These are phyloP conservation scores for Eucommia ulmoides DNA, from an alignment of 257 asterid species.

Conservation along the genomic window DNA sequence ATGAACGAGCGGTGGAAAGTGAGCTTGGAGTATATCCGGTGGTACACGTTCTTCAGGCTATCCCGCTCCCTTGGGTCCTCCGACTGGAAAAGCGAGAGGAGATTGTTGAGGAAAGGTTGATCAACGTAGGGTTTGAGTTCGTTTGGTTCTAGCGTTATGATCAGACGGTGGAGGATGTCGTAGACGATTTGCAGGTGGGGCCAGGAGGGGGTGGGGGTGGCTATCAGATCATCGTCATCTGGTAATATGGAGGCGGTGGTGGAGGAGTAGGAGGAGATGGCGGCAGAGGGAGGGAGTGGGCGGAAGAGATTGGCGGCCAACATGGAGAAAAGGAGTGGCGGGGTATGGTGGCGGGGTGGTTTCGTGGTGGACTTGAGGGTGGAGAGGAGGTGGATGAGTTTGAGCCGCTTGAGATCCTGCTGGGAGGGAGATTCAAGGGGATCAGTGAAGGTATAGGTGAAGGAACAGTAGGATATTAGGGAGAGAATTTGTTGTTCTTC, in stretches of 20 bases:
- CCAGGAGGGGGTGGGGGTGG: constrained; percentile 46
- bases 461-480: constrained; percentile 42
- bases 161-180: constrained; percentile 46
- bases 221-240: constrained; percentile 48
- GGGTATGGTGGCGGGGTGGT: constrained; percentile 17
- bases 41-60: constrained; percentile 51
- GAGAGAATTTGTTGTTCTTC: constrained; percentile 24
- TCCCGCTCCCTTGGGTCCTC: constrained; percentile 72
- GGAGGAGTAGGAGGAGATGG: constrained; percentile 2
- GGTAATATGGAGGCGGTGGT: constrained; percentile 24
- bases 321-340: constrained; percentile 47
- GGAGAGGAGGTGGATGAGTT: constrained; percentile 42
- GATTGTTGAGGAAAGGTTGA: constrained; percentile 33
- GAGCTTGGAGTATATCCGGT: constrained; percentile 46
- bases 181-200: constrained; percentile 57
- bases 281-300: constrained; percentile 40
- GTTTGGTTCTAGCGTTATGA: constrained; percentile 21
- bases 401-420: constrained; percentile 46
- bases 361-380: constrained; percentile 24
- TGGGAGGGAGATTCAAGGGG: constrained; percentile 49
- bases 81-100: constrained; percentile 57
- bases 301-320: constrained; percentile 54
- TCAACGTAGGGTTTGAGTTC: constrained; percentile 24
- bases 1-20: constrained; percentile 48
- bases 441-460: constrained; percentile 37